phyloP scores from a whole-genome alignment of 371 early-diverging fungal species.

The Batrachochytrium dendrobatidis region DNA sequence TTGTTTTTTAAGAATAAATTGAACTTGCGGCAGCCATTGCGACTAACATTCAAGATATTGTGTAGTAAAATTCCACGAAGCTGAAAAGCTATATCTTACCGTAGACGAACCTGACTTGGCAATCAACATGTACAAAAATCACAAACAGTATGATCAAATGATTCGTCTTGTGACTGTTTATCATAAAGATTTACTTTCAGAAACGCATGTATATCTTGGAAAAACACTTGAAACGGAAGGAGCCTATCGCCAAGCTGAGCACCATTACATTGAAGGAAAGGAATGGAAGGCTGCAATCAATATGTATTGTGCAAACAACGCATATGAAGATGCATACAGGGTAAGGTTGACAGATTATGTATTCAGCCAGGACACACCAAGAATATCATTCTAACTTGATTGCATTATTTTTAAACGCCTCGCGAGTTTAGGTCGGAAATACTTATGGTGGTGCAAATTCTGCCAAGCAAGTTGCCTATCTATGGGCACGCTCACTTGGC shows the following conservation, averaged over 20 bases:
- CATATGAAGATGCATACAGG: constrained; percentile 50
- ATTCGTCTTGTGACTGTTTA: constrained; percentile 46
- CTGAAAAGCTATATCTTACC: constrained; percentile 48
- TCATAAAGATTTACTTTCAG: constrained; percentile 45
- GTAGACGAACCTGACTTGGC: constrained; percentile 50
- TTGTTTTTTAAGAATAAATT: background rate
- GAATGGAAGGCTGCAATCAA: constrained; percentile 54
- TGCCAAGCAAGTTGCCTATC: constrained; percentile 52
- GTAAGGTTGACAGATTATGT: constrained; percentile 26
- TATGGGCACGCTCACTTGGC: constrained; percentile 53
- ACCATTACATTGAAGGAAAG: constrained; percentile 45
- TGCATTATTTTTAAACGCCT: background rate
- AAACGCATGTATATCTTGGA: constrained; percentile 48
- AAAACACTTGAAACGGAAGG: constrained; percentile 50
- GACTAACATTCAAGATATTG: background rate
- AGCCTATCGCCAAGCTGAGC: constrained; percentile 45
- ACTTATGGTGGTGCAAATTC: constrained; percentile 42
- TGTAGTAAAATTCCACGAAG: constrained; percentile 43
- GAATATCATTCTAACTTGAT: background rate
- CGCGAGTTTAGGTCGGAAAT: constrained; percentile 38
- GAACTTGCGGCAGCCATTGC: background rate
- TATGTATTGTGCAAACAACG: constrained; percentile 50
- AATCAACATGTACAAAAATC: constrained; percentile 56
- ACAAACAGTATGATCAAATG: constrained; percentile 51
- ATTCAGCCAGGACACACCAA: background rate